phyloP scores from a whole-genome alignment of 495 filamentous ascomycete genomes.

The Aspergillus taichungensis region DNA sequence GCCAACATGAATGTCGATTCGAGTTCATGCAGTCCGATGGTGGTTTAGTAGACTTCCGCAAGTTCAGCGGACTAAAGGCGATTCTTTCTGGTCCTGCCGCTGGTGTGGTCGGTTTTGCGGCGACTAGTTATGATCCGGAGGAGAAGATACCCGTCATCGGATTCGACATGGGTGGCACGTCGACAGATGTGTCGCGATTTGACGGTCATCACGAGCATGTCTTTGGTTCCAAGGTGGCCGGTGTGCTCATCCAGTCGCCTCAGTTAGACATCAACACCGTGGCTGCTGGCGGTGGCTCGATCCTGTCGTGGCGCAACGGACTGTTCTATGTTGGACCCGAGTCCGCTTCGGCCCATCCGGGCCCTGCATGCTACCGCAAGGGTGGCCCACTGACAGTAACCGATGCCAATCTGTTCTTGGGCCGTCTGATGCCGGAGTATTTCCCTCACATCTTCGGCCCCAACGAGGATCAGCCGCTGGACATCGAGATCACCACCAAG shows the following conservation, averaged over 20 bases:
- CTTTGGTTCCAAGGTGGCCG: constrained; percentile 93
- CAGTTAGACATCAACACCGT: constrained; percentile 98
- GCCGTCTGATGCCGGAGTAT: constrained; percentile 82
- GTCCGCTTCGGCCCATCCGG: constrained; percentile 86
- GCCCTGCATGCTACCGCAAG: constrained; percentile 91
- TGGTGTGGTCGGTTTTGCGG: constrained; percentile 85
- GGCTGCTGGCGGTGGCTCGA: constrained; percentile 85
- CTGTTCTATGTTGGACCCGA: constrained; percentile 96
- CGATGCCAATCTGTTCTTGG: constrained; percentile 86
- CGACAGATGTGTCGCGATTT: constrained; percentile 89
- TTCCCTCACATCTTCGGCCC: constrained; percentile 97
- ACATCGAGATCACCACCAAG: constrained; percentile 65
- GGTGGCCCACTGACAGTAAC: constrained; percentile 89
- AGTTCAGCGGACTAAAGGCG: constrained; percentile 50
- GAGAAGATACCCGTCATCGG: constrained; percentile 89
- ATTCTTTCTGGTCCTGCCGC: constrained; percentile 55
- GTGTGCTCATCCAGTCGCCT: constrained; percentile 88
- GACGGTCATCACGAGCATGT: constrained; percentile 94
- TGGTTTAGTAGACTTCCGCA: constrained; percentile 45
- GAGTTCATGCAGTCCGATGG: constrained; percentile 52
- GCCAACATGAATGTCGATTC: constrained; percentile 37
- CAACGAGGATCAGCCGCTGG: constrained; percentile 80
- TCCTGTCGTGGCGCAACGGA: constrained; percentile 84
- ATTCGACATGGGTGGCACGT: constrained; percentile 96
- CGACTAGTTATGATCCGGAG: constrained; percentile 80